Percentiles rank a stretch among this genome's conserved stretches.
Evolutionary conservation across 2,329 filamentous ascomycete genomes (phyloP).

Genomic region (Phyllosticta citriasiana): DNA sequence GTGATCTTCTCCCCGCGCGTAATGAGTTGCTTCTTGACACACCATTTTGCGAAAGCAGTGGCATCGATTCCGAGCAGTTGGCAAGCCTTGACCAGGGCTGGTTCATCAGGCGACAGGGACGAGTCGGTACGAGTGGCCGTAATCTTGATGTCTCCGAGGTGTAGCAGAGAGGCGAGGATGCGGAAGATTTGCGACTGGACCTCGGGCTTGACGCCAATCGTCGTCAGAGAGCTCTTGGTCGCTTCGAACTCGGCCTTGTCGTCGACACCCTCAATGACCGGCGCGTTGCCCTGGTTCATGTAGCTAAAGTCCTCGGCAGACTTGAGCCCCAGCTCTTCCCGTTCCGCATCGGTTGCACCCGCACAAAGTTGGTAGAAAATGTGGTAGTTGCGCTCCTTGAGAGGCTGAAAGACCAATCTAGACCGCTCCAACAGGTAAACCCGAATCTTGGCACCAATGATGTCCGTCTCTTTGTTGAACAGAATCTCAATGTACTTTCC

Average conservation of each 20-base stretch:
- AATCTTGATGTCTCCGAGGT: constrained; percentile 95
- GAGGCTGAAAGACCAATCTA: constrained; percentile 88
- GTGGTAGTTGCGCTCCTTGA: constrained; percentile 98
- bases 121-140: constrained; percentile 83
- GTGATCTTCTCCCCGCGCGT: constrained; percentile 96
- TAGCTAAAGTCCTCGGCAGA: constrained; percentile 90
- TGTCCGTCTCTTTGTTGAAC: constrained; percentile 92
- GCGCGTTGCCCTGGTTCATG: constrained; percentile 86
- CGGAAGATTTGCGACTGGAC: constrained; percentile 83
- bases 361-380: constrained; percentile 97
- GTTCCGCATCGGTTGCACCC: constrained; percentile 76
- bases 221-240: constrained; percentile 74
- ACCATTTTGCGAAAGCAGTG: constrained; percentile 89
- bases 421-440: constrained; percentile 94
- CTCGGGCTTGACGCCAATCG: constrained; percentile 67
- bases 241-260: constrained; percentile 90
- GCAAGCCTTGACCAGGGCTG: constrained; percentile 71
- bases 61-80: constrained; percentile 79
- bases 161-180: constrained; percentile 78
- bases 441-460: constrained; percentile 94
- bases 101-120: constrained; percentile 68
- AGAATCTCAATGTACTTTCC: constrained; percentile 99
- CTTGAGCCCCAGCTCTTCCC: constrained; percentile 66
- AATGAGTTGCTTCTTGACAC: constrained; percentile 95
- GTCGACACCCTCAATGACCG: constrained; percentile 86